These are phyloP conservation scores for Knoxdaviesia proteae DNA, from an alignment of 2,329 filamentous ascomycete species.

Conservation along the genomic window DNA sequence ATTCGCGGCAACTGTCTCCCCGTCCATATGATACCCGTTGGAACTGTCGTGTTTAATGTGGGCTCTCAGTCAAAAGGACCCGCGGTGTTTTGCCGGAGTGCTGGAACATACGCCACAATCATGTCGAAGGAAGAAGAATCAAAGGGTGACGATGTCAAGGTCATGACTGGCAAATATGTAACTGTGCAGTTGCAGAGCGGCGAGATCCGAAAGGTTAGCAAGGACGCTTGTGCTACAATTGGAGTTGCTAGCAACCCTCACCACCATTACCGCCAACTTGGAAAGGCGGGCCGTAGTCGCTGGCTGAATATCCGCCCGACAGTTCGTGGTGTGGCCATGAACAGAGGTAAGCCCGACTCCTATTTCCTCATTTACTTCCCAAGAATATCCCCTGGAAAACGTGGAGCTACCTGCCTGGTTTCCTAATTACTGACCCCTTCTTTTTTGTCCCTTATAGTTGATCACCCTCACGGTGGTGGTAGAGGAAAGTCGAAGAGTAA, in stretches of 20 bases:
- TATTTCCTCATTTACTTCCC: too few relatives aligned
- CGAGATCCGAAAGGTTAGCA: constrained; percentile 73
- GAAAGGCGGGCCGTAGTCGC: constrained; percentile 82
- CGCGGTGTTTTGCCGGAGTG: constrained; percentile 84
- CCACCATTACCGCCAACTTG: constrained; percentile 74
- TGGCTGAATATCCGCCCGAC: constrained; percentile 92
- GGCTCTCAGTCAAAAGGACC: constrained; percentile 53
- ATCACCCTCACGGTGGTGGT: constrained; percentile 97
- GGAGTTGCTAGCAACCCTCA: constrained; percentile 87
- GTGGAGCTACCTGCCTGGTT: neutral
- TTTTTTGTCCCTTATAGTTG: constrained; percentile 25
- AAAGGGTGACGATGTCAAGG: constrained; percentile 33
- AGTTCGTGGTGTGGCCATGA: constrained; percentile 96
- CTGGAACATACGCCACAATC: constrained; percentile 77
- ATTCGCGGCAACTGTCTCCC: constrained; percentile 90
- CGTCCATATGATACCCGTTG: constrained; percentile 84
- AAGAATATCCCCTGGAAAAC: too few relatives aligned
- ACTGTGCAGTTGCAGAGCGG: constrained; percentile 78
- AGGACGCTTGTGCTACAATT: constrained; percentile 84
- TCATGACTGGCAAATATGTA: constrained; percentile 56
- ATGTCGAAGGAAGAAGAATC: constrained; percentile 72
- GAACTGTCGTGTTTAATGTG: constrained; percentile 82
- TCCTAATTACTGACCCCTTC: neutral
- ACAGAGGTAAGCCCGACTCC: constrained; percentile 43
- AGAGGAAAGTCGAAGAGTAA: constrained; percentile 99